Evolutionary conservation across 768 basidiomycete species (phyloP), one percentile per base, ranked within the genome.

Genomic region (Hygrophorus pudorinus): DNA sequence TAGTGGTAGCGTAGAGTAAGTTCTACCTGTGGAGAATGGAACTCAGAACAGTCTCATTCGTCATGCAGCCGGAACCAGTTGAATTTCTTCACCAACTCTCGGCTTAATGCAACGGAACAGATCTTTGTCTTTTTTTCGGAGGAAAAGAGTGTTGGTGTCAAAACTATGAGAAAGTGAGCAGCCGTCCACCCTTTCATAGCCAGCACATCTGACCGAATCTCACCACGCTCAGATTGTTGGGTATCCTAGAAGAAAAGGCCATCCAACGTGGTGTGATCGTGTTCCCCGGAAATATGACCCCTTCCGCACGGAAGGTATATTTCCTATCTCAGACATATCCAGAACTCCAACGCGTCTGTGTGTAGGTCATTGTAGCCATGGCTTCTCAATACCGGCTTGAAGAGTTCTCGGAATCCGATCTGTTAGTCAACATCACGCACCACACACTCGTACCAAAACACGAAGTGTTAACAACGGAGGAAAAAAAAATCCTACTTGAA

Each of bases 51-150:
- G 7, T 24, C 46, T 38, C 36, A 44, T 48, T 36, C 47, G 50
- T 49, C 47, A 47, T 46, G 46, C 62, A 97, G 94, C 63, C 91
- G 92, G 51, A 78, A 73, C 54, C 79, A 81, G 51, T 75, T 99
- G 55, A 89, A 89, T 60, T 98, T 97, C 71, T 89, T 81, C 63
- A 90, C 91, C 9, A 81, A 84, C 51, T 77, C 79, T 12, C 67
- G 69, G 47, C 65, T 68, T 10, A 81, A 85, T 52, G 68, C 77
- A 18, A 62, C 65, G 7, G 82, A 91, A 54, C 84, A 87, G 61
- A 88, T 99, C 55, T 98, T 88, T 54, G 71, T 98, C 14, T 97
- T 87, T 62, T 99, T 94, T 65, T 81, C 90, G n/a, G 91, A 93
- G 37, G 96, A 98, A 64, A 77, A 71, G 61, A 90, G 88, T 56